Conservation (phyloP, 441 rosid genomes). For the Syzygium malaccense region DNA sequence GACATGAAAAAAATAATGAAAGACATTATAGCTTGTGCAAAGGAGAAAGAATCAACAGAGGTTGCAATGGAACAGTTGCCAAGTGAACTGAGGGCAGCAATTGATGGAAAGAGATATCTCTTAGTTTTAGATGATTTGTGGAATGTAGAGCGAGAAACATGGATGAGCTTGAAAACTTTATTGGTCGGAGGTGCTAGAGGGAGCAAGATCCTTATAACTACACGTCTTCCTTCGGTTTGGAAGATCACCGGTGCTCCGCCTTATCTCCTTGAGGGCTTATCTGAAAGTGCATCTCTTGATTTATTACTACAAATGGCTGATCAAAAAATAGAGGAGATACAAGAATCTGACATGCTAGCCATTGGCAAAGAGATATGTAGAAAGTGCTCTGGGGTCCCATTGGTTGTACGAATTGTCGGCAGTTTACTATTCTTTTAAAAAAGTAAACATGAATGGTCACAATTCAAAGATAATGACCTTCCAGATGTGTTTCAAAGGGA, state of each 20-base stretch:
- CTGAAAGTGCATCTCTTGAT: not conserved
- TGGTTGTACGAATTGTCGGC: not conserved
- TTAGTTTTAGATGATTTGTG: not conserved
- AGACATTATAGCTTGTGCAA: not conserved
- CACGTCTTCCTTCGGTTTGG: not conserved
- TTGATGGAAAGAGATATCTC: not conserved
- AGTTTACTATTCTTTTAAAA: not conserved
- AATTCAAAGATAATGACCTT: not conserved
- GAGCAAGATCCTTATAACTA: not conserved
- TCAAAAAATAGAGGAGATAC: not conserved
- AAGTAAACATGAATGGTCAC: not conserved
- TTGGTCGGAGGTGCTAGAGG: not conserved
- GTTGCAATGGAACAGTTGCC: not conserved
- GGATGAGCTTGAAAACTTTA: not conserved
- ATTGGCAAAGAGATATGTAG: not conserved
- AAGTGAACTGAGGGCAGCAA: not conserved
- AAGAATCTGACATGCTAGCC: not conserved
- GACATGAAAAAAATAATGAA: not conserved
- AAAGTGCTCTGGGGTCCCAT: not conserved
- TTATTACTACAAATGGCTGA: not conserved
- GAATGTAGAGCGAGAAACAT: not conserved
- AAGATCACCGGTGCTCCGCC: not conserved
- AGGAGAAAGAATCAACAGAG: rapidly evolving
- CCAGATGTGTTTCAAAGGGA: no score
- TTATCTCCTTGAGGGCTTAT: rapidly evolving